Percentiles rank a stretch among this genome's conserved stretches.
Conservation (phyloP, 345 rosid species). For the Eutrema japonicum region DNA sequence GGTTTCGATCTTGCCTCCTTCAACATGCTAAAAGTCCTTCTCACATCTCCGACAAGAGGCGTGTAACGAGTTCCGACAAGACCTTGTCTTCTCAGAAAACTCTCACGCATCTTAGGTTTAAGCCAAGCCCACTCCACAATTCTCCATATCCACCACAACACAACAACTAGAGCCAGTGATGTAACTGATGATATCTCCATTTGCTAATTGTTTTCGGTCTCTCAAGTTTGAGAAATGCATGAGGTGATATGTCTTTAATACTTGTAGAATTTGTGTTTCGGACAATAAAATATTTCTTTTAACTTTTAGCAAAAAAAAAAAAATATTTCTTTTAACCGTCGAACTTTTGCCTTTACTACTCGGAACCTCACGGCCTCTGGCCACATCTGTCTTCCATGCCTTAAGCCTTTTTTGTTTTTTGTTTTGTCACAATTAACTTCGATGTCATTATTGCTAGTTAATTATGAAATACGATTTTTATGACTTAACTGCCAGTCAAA, state of each 20-base stretch:
- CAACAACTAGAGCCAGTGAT: constrained; percentile 22
- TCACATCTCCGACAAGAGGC: constrained; percentile 39
- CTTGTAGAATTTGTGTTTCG: constrained; percentile 5
- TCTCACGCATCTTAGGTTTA: constrained; percentile 34
- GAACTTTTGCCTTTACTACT: constrained; percentile 15
- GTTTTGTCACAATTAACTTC: neutral
- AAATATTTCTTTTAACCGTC: constrained; percentile 20
- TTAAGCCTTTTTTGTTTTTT: neutral
- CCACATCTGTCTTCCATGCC: constrained; percentile 41
- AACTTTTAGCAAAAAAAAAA: no score
- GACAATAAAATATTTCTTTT: constrained; percentile 1
- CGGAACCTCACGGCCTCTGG: constrained; percentile 26
- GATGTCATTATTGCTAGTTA: neutral
- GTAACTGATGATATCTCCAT: constrained; percentile 28
- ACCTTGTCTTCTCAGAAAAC: constrained; percentile 38
- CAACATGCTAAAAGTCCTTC: constrained; percentile 28
- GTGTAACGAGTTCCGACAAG: constrained; percentile 44
- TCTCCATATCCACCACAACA: constrained; percentile 36
- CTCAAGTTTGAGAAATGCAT: constrained; percentile 19
- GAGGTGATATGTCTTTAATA: constrained; percentile 11
- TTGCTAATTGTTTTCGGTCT: neutral
- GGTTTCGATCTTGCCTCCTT: constrained; percentile 37
- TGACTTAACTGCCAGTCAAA: no score
- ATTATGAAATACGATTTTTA: neutral
- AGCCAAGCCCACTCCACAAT: constrained; percentile 38